Evolutionary conservation across 2,329 filamentous ascomycete genomes (phyloP).

Genomic region (Claviceps sp.): DNA sequence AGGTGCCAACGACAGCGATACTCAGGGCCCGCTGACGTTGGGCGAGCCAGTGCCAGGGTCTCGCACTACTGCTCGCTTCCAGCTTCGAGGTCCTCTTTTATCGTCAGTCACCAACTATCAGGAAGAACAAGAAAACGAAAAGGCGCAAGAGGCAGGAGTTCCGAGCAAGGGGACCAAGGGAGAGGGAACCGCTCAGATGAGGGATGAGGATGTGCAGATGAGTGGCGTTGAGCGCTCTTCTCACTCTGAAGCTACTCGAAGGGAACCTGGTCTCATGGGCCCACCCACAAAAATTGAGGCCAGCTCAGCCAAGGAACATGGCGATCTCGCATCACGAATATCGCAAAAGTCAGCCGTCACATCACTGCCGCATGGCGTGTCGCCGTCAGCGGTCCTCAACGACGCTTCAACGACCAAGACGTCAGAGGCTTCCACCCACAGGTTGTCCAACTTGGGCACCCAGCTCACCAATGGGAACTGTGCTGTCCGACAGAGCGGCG

Average conservation of each 20-base stretch:
- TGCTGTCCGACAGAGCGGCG: conserved; percentile 26
- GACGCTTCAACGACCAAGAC: conserved; percentile 93
- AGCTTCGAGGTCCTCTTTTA: conserved; percentile 35
- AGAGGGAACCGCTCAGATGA: not conserved
- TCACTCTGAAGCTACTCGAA: conserved; percentile 29
- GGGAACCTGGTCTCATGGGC: conserved; percentile 30
- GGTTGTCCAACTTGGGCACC: conserved; percentile 53
- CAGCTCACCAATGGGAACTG: conserved; percentile 58
- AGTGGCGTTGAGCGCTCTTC: conserved; percentile 36
- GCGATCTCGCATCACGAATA: conserved; percentile 41
- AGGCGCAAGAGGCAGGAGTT: conserved; percentile 15
- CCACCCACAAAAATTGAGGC: conserved; percentile 29
- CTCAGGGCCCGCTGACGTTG: conserved; percentile 43
- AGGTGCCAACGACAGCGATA: conserved; percentile 38
- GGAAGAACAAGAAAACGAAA: conserved; percentile 38
- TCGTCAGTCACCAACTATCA: conserved; percentile 46
- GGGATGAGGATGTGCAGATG: conserved; percentile 45
- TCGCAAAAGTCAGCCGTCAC: conserved; percentile 53
- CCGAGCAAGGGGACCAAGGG: conserved; percentile 36
- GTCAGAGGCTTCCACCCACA: conserved; percentile 53
- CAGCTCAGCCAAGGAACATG: conserved; percentile 22
- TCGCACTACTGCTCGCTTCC: conserved; percentile 37
- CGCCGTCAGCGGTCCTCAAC: conserved; percentile 52
- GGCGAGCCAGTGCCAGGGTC: conserved; percentile 50
- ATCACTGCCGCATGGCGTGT: conserved; percentile 41